These are phyloP conservation scores for Candida stauntonica DNA, from an alignment of 805 yeast species.

Conservation along the genomic window DNA sequence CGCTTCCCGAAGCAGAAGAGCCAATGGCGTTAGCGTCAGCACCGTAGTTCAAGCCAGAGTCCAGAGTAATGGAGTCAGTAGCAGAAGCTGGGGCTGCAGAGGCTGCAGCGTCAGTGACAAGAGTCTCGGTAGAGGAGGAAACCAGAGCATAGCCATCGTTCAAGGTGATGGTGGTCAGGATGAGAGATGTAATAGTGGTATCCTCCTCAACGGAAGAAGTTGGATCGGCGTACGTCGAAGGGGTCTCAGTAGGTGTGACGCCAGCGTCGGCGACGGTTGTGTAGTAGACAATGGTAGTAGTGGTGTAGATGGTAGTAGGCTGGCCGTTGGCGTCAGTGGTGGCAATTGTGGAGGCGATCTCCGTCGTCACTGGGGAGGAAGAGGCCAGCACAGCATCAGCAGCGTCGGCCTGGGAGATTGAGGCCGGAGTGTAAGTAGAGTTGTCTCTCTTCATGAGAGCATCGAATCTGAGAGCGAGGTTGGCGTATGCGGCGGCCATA, in stretches of 20 bases:
- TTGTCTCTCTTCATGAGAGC: conserved; percentile 22
- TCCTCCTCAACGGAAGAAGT: conserved; percentile 8
- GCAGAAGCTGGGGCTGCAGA: conserved; percentile 2
- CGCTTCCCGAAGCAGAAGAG: conserved; percentile 2
- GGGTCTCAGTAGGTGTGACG: conserved; percentile 26
- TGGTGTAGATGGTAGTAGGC: conserved; percentile 43
- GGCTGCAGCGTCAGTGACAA: conserved; percentile 5
- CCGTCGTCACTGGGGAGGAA: conserved; percentile 18
- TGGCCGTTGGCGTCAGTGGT: conserved; percentile 23
- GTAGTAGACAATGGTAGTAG: conserved; percentile 36
- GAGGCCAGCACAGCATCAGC: conserved; percentile 2
- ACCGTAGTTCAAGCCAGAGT: conserved; percentile 5
- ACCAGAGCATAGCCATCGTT: conserved; percentile 32
- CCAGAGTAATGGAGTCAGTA: not conserved
- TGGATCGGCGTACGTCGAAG: conserved; percentile 10
- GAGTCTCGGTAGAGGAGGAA: conserved; percentile 15
- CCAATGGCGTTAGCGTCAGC: conserved; percentile 4
- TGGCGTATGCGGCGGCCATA: conserved; percentile 19
- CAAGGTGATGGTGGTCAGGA: conserved; percentile 28
- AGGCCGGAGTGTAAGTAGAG: conserved; percentile 2
- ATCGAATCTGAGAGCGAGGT: conserved; percentile 24
- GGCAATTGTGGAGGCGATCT: conserved; percentile 18
- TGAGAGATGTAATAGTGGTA: conserved; percentile 44
- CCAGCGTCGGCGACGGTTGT: conserved; percentile 59
- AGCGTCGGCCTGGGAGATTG: not conserved